Evolutionary conservation across 2,329 filamentous ascomycete species (phyloP).

Genomic region (Claviceps sp.): DNA sequence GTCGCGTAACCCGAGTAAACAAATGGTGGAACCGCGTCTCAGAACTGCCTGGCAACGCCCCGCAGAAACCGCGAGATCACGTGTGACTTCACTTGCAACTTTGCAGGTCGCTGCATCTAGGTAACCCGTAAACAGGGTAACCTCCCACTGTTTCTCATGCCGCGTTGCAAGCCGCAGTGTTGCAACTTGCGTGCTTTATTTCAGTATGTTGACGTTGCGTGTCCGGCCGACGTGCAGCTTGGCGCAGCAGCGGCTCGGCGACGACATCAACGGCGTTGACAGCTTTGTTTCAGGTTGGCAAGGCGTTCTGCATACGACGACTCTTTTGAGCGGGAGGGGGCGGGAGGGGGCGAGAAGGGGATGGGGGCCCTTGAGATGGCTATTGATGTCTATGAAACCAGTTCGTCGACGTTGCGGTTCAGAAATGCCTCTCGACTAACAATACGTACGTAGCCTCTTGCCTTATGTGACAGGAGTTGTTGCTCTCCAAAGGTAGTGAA

Average conservation of each 20-base stretch:
- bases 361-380: not conserved
- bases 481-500: not conserved
- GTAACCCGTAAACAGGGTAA: too few species aligned
- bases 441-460: too few species aligned
- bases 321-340: not conserved
- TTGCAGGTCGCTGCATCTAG: too few species aligned
- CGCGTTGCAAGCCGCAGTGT: too few species aligned
- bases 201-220: too few species aligned
- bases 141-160: too few species aligned
- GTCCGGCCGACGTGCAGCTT: too few species aligned
- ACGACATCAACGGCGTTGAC: too few species aligned
- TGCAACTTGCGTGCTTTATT: too few species aligned
- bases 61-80: slow-evolving; percentile 9
- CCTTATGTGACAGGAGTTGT: not conserved
- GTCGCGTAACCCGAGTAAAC: slow-evolving; percentile 11
- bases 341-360: not conserved
- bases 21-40: slow-evolving; percentile 9
- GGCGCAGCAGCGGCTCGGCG: too few species aligned
- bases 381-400: not conserved
- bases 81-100: slow-evolving; percentile 1
- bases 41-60: slow-evolving; percentile 9
- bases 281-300: slow-evolving; percentile 3
- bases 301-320: not conserved
- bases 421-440: not conserved
- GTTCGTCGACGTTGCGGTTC: not conserved